Evolutionary conservation across 495 filamentous ascomycete genomes (phyloP).

Genomic region (Podospora tetraspora): DNA sequence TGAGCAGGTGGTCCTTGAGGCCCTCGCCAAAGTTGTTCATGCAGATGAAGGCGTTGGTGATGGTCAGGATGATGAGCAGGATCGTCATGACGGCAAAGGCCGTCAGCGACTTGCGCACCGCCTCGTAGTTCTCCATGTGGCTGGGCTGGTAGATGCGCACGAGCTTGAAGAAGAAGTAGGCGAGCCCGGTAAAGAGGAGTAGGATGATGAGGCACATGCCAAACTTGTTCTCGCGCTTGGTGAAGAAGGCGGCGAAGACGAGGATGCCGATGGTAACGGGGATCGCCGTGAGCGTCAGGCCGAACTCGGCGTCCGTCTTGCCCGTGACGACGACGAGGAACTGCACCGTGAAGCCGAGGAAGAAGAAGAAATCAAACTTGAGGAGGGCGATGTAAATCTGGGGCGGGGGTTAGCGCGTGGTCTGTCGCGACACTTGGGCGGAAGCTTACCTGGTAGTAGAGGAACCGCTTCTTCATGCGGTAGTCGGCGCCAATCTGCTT

Average conservation of each 20-base stretch:
- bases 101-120: slow-evolving; percentile 75
- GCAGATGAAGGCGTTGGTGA: slow-evolving; percentile 81
- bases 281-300: slow-evolving; percentile 79
- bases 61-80: slow-evolving; percentile 79
- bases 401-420: slow-evolving; percentile 26
- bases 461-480: slow-evolving; percentile 91
- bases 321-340: slow-evolving; percentile 86
- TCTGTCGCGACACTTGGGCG: not conserved
- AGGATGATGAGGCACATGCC: slow-evolving; percentile 77
- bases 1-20: slow-evolving; percentile 77
- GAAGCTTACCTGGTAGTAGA: slow-evolving; percentile 81
- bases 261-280: slow-evolving; percentile 87
- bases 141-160: slow-evolving; percentile 78
- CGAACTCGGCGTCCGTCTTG: slow-evolving; percentile 66
- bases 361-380: slow-evolving; percentile 99
- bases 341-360: slow-evolving; percentile 95
- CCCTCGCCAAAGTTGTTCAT: slow-evolving; percentile 87
- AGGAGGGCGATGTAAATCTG: slow-evolving; percentile 96
- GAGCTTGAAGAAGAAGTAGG: slow-evolving; percentile 98
- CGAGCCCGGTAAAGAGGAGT: slow-evolving; percentile 82
- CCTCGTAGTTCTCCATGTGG: slow-evolving; percentile 53
- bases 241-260: slow-evolving; percentile 74
- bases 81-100: slow-evolving; percentile 93
- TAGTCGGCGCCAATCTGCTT: slow-evolving; percentile 98
- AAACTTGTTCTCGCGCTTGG: slow-evolving; percentile 69